Conservation (phyloP, 2,329 filamentous ascomycete genomes). For the Mariannaea sp. region DNA sequence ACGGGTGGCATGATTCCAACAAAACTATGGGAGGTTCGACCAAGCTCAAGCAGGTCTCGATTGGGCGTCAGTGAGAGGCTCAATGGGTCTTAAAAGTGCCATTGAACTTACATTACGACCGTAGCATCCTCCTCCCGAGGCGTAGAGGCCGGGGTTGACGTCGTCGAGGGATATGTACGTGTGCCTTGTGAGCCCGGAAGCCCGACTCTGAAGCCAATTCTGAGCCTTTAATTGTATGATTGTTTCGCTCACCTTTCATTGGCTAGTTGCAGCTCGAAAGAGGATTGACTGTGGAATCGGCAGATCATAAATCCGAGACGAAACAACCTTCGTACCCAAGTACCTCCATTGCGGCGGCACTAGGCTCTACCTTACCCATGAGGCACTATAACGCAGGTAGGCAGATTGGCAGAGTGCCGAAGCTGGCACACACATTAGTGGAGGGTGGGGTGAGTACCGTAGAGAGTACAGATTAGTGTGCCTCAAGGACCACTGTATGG, state of each 20-base stretch:
- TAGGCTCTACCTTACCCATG: no score
- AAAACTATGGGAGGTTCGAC: slow-evolving; percentile 16
- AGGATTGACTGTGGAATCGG: slow-evolving; percentile 3
- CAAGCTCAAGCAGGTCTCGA: slow-evolving; percentile 37
- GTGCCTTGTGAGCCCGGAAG: slow-evolving; percentile 28
- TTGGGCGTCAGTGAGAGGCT: slow-evolving; percentile 31
- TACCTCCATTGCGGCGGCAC: no score
- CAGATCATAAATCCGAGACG: slow-evolving; percentile 16
- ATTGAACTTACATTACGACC: slow-evolving; percentile 35
- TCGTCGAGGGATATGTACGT: slow-evolving; percentile 37
- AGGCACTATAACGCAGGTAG: no score
- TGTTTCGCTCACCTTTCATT: slow-evolving; percentile 28
- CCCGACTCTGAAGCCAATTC: slow-evolving; percentile 27
- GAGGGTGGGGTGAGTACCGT: slow-evolving; percentile 24
- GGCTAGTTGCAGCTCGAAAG: slow-evolving; percentile 21
- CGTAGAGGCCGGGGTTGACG: slow-evolving; percentile 31
- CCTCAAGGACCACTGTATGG: no score
- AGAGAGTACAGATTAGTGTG: slow-evolving; percentile 7
- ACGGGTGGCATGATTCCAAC: slow-evolving; percentile 74
- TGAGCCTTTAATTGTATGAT: slow-evolving; percentile 23
- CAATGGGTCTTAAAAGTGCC: slow-evolving; percentile 18
- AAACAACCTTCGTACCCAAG: no score
- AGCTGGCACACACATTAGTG: no score
- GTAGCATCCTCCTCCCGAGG: slow-evolving; percentile 34
- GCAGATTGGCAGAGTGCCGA: no score